phyloP scores from a whole-genome alignment of 768 basidiomycete genomes.

The Naematelia encephala region DNA sequence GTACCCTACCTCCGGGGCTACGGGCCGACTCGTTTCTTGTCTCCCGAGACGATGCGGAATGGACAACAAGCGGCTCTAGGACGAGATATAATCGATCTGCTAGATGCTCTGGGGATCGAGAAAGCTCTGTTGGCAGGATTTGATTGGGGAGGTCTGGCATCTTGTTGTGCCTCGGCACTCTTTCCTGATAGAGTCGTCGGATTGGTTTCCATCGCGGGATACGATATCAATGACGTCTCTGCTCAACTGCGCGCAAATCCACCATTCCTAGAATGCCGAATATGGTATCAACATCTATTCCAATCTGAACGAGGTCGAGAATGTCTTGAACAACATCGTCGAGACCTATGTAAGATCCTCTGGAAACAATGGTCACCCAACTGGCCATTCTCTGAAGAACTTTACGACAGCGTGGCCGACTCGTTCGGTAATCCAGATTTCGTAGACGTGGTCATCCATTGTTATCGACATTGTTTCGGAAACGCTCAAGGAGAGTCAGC shows the following conservation, averaged over 20 bases:
- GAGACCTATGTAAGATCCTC: not conserved
- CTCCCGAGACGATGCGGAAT: not conserved
- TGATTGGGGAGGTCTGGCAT: slow-evolving; percentile 2
- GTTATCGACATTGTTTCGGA: not conserved
- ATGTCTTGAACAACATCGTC: not conserved
- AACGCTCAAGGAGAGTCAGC: not conserved
- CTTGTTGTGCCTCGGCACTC: not conserved
- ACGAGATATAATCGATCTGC: not conserved
- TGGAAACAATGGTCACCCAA: not conserved
- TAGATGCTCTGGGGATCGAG: not conserved
- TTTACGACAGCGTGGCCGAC: not conserved
- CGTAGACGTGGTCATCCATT: not conserved
- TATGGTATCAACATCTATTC: not conserved
- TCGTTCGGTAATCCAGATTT: not conserved
- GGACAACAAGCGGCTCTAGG: not conserved
- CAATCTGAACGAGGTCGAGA: not conserved
- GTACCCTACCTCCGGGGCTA: not conserved
- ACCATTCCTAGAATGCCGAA: not conserved
- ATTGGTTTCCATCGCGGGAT: slow-evolving; percentile 1
- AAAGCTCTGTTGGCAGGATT: not conserved
- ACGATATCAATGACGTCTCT: slow-evolving; percentile 1
- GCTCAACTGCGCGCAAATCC: not conserved
- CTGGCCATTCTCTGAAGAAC: not conserved
- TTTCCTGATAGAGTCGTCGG: not conserved
- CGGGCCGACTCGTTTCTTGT: not conserved